phyloP scores from a whole-genome alignment of 129 eudicot species.

The Pseudognaphalium luteoalbum region DNA sequence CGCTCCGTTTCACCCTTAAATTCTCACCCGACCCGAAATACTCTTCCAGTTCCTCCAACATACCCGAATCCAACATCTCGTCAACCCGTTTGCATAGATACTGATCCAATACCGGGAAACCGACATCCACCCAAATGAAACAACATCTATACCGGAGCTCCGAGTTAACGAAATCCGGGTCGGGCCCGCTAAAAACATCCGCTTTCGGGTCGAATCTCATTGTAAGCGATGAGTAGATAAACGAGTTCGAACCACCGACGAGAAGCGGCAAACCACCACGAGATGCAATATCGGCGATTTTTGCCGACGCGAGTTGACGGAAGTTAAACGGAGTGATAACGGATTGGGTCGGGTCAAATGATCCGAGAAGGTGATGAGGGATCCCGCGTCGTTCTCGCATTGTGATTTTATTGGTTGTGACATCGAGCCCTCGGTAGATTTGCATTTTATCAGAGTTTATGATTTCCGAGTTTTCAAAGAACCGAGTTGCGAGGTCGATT shows the following conservation, averaged over 20 bases:
- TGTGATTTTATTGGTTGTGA: constrained; percentile 87
- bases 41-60: constrained; percentile 62
- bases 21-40: constrained; percentile 36
- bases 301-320: constrained; percentile 40
- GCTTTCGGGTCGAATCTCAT: constrained; percentile 42
- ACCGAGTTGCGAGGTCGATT: constrained; percentile 54
- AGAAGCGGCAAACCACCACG: constrained; percentile 49
- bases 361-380: constrained; percentile 73
- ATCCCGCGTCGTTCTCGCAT: constrained; percentile 46
- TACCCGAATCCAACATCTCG: constrained; percentile 81
- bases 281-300: constrained; percentile 36
- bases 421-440: constrained; percentile 57
- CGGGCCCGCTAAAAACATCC: constrained; percentile 42
- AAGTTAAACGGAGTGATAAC: constrained; percentile 50
- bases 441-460: constrained; percentile 90
- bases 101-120: constrained; percentile 48
- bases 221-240: constrained; percentile 57
- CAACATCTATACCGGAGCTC: constrained; percentile 64
- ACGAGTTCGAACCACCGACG: constrained; percentile 90
- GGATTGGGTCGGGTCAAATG: constrained; percentile 40
- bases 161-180: constrained; percentile 27
- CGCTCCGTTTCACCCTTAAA: constrained; percentile 30
- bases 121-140: constrained; percentile 68
- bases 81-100: constrained; percentile 71
- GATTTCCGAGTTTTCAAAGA: constrained; percentile 44